Evolutionary conservation across 2,329 filamentous ascomycete species (phyloP).

Genomic region (Aspergillus sp.): DNA sequence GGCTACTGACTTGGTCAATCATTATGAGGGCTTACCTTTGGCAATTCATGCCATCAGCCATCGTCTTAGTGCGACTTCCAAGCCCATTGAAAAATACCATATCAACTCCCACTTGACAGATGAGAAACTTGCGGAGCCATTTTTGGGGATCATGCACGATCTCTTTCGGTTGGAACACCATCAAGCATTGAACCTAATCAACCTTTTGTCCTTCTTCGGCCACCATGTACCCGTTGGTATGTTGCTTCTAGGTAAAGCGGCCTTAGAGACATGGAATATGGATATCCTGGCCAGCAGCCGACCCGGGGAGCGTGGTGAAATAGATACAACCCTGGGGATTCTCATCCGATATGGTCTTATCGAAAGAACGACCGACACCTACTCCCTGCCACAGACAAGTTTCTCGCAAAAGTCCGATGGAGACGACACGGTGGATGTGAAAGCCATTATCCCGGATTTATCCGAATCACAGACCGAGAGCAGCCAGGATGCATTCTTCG

Average conservation of each 20-base stretch:
- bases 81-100: slow-evolving; percentile 57
- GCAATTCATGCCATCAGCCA: slow-evolving; percentile 65
- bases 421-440: slow-evolving; percentile 16
- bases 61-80: slow-evolving; percentile 56
- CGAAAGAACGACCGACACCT: slow-evolving; percentile 34
- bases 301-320: slow-evolving; percentile 30
- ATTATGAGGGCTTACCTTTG: slow-evolving; percentile 61
- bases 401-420: slow-evolving; percentile 15
- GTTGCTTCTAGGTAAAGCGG: slow-evolving; percentile 49
- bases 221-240: slow-evolving; percentile 64
- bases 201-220: slow-evolving; percentile 61
- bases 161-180: slow-evolving; percentile 34
- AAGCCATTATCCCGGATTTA: slow-evolving; percentile 19
- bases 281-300: slow-evolving; percentile 34
- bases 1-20: slow-evolving; percentile 57
- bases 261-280: slow-evolving; percentile 27
- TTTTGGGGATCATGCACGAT: slow-evolving; percentile 45
- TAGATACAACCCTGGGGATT: slow-evolving; percentile 42
- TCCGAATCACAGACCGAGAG: slow-evolving; percentile 31
- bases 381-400: slow-evolving; percentile 15
- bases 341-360: slow-evolving; percentile 44
- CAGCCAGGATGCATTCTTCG: slow-evolving; percentile 30
- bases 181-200: slow-evolving; percentile 61
- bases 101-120: slow-evolving; percentile 54
- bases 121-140: slow-evolving; percentile 49